A percentile compares a stretch with the other conserved stretches of the same genome.
These are phyloP conservation scores for Globisporangium rhizosaccharum DNA, from an alignment of 352 stramenopile genomes.

Conservation along the genomic window DNA sequence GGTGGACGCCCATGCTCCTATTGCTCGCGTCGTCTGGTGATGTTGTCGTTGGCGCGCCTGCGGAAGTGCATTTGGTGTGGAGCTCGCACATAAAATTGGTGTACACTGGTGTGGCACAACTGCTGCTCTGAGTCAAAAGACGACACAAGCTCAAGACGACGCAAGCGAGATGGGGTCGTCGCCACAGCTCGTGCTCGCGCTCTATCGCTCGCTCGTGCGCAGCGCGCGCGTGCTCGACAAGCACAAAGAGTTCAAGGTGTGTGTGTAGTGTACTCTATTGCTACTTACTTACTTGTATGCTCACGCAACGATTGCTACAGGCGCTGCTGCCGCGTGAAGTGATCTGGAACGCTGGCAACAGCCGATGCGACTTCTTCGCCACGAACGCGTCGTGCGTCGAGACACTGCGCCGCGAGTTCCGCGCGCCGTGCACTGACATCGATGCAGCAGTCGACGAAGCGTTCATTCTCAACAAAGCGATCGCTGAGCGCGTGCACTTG, in stretches of 20 bases:
- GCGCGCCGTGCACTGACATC: constrained; percentile 16
- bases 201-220: constrained; percentile 67
- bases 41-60: background rate
- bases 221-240: constrained; percentile 61
- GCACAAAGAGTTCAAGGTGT: constrained; percentile 57
- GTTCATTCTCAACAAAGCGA: constrained; percentile 56
- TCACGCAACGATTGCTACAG: constrained; percentile 12
- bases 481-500: constrained; percentile 59
- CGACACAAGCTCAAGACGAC: background rate
- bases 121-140: too few species aligned
- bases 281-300: background rate
- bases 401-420: constrained; percentile 51
- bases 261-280: background rate
- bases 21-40: background rate
- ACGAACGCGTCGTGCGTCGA: constrained; percentile 45
- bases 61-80: background rate
- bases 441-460: constrained; percentile 52
- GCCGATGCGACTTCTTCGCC: constrained; percentile 60
- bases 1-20: constrained; percentile 26
- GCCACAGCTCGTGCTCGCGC: constrained; percentile 47
- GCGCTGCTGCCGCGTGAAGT: constrained; percentile 59
- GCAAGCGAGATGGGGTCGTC: constrained; percentile 25
- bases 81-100: too few species aligned
- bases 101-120: too few species aligned
- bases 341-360: constrained; percentile 38